Conservation (phyloP, 2,329 filamentous ascomycete genomes). For the Dactylellina cionopaga region DNA sequence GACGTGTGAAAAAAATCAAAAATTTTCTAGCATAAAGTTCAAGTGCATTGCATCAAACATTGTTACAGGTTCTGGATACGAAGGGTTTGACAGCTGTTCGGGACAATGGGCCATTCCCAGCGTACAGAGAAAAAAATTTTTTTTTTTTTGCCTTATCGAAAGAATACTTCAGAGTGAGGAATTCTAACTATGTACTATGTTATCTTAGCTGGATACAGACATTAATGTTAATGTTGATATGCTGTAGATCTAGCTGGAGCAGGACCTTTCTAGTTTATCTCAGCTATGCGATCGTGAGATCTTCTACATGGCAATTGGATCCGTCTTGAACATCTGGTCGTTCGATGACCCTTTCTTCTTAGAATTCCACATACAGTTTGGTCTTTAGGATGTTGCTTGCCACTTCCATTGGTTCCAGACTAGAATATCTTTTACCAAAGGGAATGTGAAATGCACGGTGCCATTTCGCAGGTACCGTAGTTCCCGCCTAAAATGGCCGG, state of each 20-base stretch:
- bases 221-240: background rate
- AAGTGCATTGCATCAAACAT: constrained; percentile 21
- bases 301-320: constrained; percentile 32
- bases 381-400: constrained; percentile 43
- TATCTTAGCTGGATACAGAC: constrained; percentile 5
- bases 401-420: constrained; percentile 8
- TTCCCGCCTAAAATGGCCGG: constrained; percentile 49
- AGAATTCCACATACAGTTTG: constrained; percentile 39
- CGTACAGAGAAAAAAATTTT: background rate
- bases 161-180: background rate
- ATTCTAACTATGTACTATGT: background rate
- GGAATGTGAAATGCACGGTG: constrained; percentile 14
- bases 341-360: constrained; percentile 11
- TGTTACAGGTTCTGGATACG: constrained; percentile 42
- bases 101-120: background rate
- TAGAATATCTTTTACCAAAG: constrained; percentile 15
- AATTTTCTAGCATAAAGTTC: too few relatives aligned
- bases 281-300: constrained; percentile 3
- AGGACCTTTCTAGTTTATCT: constrained; percentile 10
- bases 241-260: background rate
- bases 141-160: constrained; percentile 7
- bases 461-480: constrained; percentile 28
- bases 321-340: constrained; percentile 33
- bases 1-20: too few relatives aligned
- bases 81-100: constrained; percentile 32